Base-by-base conservation (phyloP, 495 filamentous ascomycete species). In the Xanthoparmelia taractica region DNA sequence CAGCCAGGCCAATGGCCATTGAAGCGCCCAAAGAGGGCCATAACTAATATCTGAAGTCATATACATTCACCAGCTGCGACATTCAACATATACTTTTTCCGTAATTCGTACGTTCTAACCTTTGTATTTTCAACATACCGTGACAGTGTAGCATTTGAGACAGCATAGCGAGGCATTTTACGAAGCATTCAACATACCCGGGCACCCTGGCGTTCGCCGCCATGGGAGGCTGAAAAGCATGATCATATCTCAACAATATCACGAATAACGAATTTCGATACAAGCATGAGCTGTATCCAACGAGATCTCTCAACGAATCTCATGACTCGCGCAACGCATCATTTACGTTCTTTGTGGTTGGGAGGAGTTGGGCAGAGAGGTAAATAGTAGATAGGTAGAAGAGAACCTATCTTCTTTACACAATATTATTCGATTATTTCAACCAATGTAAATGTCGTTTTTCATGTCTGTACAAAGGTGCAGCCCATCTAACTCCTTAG, bases 181-280 rank as follows among this genome's bases (percentile, higher is more conserved):
- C 41, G 41, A 38, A 40, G 50, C 60, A 63, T 65, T 65, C 63
- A 65, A 65, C 63, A 65, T 65, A 61, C 63, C 50, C 47, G 23
- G 63, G 63, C 63, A 52, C 61, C 37, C 50, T 33, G 34, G 45
- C 50, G 38, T 52, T 56, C 60, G 57, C 38, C 20, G 34, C 45
- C 23, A 25, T 12, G 55, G 41, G 41, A 18, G 54, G 20, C 17
- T n/a, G 41, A 63, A 58, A 63, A 45, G 54, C 54, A 63, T 25
- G 61, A 55, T 43, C 55, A 34, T 63, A 63, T 66, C 60, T 66
- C 60, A 66, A 66, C 65, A 55, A 66, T 63, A 47, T 57, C 34
- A 66, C 29, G 65, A 55, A 17, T 45, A 10, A 58, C 57, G 56
- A 59, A 5, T 59, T 8, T 13, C 15, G 33, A 27, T 45, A 25